A percentile compares a stretch with the other conserved stretches of the same genome.
Conservation (phyloP, 139 green algal species). For the Monoraphidium neglectum region DNA sequence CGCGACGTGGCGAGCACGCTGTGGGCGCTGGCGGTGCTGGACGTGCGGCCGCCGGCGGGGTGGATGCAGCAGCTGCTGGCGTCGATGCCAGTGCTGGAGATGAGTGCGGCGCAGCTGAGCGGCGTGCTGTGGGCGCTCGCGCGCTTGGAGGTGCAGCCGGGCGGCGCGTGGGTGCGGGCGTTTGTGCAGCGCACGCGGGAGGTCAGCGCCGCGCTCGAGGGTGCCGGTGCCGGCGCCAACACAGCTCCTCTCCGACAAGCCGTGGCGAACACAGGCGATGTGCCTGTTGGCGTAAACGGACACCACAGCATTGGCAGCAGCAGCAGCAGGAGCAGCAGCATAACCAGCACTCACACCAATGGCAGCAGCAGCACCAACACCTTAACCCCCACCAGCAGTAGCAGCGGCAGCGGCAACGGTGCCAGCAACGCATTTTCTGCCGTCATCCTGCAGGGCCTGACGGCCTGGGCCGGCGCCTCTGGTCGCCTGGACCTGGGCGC, state of each 20-base stretch:
- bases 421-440: neutral
- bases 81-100: neutral
- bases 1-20: conserved; percentile 40
- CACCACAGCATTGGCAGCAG: neutral
- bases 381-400: neutral
- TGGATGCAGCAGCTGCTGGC: conserved; percentile 33
- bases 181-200: conserved; percentile 8
- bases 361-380: neutral
- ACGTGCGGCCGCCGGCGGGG: neutral
- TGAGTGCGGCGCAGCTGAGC: conserved; percentile 29
- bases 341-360: neutral
- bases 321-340: neutral
- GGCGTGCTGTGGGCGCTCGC: conserved; percentile 38
- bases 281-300: neutral
- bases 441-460: conserved; percentile 26
- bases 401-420: neutral
- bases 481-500: too few relatives aligned
- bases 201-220: neutral
- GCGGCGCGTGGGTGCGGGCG: conserved; percentile 5
- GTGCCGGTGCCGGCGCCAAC: conserved; percentile 15
- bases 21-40: conserved; percentile 33
- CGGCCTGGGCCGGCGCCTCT: conserved; percentile 15
- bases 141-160: conserved; percentile 22
- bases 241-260: too few relatives aligned
- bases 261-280: too few relatives aligned